Conservation (phyloP, 176 grass and related monocot genomes). For the Calamus simplicifolius region DNA sequence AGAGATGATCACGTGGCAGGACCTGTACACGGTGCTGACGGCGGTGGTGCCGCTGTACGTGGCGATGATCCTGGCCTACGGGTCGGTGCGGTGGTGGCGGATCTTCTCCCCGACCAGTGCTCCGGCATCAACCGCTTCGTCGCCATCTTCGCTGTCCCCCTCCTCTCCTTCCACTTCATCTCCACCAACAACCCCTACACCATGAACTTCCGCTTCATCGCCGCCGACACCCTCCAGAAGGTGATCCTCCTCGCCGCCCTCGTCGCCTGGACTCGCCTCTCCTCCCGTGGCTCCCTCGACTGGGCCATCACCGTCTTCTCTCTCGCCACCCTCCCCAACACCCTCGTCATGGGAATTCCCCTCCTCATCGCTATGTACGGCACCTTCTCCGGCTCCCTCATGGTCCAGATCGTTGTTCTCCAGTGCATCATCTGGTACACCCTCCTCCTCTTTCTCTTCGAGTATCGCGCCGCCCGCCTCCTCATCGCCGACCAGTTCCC, state of each 20-base stretch:
- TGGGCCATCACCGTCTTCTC: slow-evolving; percentile 81
- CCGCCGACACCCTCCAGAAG: slow-evolving; percentile 87
- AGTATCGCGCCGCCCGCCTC: slow-evolving; percentile 71
- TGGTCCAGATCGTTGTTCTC: slow-evolving; percentile 85
- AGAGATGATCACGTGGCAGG: slow-evolving; percentile 47
- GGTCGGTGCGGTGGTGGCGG: slow-evolving; percentile 61
- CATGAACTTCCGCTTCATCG: slow-evolving; percentile 76
- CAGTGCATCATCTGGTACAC: slow-evolving; percentile 99
- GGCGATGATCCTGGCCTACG: slow-evolving; percentile 70
- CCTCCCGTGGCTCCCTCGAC: slow-evolving; percentile 25
- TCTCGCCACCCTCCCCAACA: slow-evolving; percentile 64
- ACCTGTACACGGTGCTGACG: slow-evolving; percentile 59
- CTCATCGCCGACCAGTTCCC: slow-evolving; percentile 69
- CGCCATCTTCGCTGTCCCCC: slow-evolving; percentile 74
- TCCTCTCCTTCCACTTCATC: slow-evolving; percentile 92
- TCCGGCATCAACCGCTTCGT: slow-evolving; percentile 88
- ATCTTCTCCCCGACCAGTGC: slow-evolving; percentile 76
- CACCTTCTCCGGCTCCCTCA: slow-evolving; percentile 44
- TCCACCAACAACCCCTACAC: slow-evolving; percentile 67
- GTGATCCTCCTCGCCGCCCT: slow-evolving; percentile 53
- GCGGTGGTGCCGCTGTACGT: slow-evolving; percentile 84
- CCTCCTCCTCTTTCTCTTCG: slow-evolving; percentile 79
- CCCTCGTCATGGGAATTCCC: slow-evolving; percentile 79
- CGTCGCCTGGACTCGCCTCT: slow-evolving; percentile 28
- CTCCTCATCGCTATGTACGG: slow-evolving; percentile 81